phyloP scores from a whole-genome alignment of 2,329 filamentous ascomycete genomes.

The Gaeumannomyces sp. region DNA sequence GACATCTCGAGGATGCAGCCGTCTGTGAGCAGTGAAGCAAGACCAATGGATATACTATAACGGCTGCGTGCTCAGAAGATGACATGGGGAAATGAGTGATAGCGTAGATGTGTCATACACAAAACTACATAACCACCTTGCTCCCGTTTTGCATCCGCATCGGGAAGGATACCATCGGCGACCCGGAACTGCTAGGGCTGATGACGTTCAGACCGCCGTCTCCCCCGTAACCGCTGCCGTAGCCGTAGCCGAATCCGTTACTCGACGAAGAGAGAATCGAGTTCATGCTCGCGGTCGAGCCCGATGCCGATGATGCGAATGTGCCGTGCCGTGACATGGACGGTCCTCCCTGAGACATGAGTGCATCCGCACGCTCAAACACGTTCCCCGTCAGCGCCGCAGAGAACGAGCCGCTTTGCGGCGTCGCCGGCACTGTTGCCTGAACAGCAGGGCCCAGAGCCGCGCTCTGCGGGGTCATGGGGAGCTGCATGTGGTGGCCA shows the following conservation, averaged over 20 bases:
- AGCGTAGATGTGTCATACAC: not conserved
- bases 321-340: conserved; percentile 53
- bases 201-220: conserved; percentile 25
- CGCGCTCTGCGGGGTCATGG: conserved; percentile 84
- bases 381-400: conserved; percentile 50
- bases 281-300: conserved; percentile 45
- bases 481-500: conserved; percentile 37
- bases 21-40: not conserved
- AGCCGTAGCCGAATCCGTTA: not conserved
- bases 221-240: not conserved
- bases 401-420: conserved; percentile 51
- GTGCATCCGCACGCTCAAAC: conserved; percentile 53
- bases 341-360: conserved; percentile 52
- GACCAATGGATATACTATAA: not conserved
- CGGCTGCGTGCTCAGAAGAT: not conserved
- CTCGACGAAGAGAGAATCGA: conserved; percentile 22
- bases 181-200: conserved; percentile 19
- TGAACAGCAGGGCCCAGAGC: conserved; percentile 85
- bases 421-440: conserved; percentile 74
- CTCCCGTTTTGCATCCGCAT: conserved; percentile 24
- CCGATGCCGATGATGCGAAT: conserved; percentile 51
- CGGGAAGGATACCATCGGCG: conserved; percentile 18
- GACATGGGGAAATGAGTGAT: not conserved
- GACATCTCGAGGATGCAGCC: not conserved
- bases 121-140: conserved; percentile 23